Conservation (phyloP, 306 rosid genomes). For the Medicago lupulina region DNA sequence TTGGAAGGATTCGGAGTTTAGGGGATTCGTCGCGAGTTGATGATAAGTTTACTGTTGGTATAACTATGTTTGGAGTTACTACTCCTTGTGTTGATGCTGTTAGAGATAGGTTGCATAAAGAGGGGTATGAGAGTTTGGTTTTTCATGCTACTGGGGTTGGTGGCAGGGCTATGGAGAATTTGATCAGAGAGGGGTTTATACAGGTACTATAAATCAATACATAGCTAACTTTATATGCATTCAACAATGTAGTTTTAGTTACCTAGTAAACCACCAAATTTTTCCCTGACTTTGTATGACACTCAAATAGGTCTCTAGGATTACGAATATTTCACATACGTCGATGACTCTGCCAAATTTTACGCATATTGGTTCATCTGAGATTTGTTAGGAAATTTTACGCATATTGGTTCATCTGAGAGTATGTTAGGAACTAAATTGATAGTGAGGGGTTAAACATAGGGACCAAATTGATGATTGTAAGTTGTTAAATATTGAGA, state of each 20-base stretch:
- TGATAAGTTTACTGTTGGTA: conserved; percentile 70
- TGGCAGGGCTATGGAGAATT: conserved; percentile 93
- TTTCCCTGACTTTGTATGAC: no score
- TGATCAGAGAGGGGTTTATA: conserved; percentile 83
- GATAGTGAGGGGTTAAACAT: no score
- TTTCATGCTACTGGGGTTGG: conserved; percentile 98
- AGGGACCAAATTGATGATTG: no score
- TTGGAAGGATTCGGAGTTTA: conserved; percentile 61
- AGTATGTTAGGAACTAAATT: no score
- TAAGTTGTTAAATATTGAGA: no score
- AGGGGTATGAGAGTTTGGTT: conserved; percentile 83
- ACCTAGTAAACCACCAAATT: no score
- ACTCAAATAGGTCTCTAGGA: no score
- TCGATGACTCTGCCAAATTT: no score
- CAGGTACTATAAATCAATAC: conserved; percentile 57
- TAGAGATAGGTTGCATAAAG: conserved; percentile 66
- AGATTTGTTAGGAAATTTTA: no score
- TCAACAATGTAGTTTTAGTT: conserved; percentile 4
- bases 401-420: no score
- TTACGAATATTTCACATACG: no score
- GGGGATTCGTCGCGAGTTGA: conserved; percentile 44
- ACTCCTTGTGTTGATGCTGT: conserved; percentile 78
- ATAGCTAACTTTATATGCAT: conserved; percentile 13
- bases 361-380: no score
- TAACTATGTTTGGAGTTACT: conserved; percentile 95